Percentiles rank a stretch among this genome's conserved stretches.
Evolutionary conservation across 169 alveolate genomes (phyloP).

Genomic region (Plasmodium coatneyi): DNA sequence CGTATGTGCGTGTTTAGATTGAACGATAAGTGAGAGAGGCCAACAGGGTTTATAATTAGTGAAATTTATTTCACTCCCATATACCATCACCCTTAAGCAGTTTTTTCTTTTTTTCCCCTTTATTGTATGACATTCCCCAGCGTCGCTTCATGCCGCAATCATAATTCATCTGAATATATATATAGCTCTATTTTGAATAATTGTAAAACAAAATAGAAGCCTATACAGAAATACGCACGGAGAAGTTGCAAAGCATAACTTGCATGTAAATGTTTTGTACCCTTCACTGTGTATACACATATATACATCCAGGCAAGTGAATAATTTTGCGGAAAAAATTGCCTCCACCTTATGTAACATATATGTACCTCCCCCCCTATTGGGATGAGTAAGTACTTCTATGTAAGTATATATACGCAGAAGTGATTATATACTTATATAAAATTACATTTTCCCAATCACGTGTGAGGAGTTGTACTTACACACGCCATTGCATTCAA

Average conservation of each 20-base stretch:
- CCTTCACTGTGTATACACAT: conserved; percentile 10
- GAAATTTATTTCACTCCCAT: not conserved
- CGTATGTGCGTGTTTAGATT: not conserved
- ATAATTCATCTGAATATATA: not conserved
- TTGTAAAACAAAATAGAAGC: conserved; percentile 12
- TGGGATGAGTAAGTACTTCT: not conserved
- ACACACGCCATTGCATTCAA: not conserved
- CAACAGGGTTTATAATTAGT: not conserved
- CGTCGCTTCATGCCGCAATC: not conserved
- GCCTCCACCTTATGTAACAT: not conserved
- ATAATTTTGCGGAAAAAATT: conserved; percentile 12
- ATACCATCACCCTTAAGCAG: not conserved
- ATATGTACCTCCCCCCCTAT: not conserved
- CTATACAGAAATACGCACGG: not conserved
- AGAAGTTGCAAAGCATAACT: not conserved
- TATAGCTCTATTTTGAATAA: conserved; percentile 3
- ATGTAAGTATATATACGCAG: not conserved
- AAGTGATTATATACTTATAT: conserved; percentile 17
- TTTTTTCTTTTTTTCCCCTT: not conserved
- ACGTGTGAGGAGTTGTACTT: not conserved
- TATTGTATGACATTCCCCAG: not conserved
- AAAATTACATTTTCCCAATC: not conserved
- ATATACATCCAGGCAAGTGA: not conserved
- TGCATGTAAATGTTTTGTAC: conserved; percentile 24
- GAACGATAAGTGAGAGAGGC: conserved; percentile 6